phyloP scores from a whole-genome alignment of 441 rosid species.

The Jatropha multifida region DNA sequence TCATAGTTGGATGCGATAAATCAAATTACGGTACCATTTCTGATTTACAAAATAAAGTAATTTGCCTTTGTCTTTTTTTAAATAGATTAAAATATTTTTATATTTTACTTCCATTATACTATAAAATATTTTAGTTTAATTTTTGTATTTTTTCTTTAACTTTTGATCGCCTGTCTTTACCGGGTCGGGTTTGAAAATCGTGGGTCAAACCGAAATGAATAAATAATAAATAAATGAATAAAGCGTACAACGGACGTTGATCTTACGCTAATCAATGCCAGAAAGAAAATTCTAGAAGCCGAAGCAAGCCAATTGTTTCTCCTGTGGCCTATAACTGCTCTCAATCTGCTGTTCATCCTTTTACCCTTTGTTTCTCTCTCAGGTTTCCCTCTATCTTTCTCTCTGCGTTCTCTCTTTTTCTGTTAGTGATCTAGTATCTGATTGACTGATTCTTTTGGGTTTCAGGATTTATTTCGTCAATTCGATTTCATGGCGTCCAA shows the following conservation, averaged over 20 bases:
- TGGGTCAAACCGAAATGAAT: too few species aligned
- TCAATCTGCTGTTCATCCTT: background rate
- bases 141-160: too few species aligned
- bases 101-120: too few species aligned
- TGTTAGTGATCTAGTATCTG: background rate
- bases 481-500: slow-evolving; percentile 54
- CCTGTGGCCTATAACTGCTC: background rate
- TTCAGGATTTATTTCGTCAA: background rate
- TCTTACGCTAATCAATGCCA: background rate
- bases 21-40: too few species aligned
- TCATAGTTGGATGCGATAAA: too few species aligned
- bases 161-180: too few species aligned
- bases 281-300: slow-evolving; percentile 23
- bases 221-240: background rate
- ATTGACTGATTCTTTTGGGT: background rate
- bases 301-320: background rate
- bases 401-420: too few species aligned
- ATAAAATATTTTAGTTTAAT: too few species aligned
- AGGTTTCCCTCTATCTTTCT: background rate
- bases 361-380: background rate
- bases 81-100: too few species aligned
- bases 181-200: too few species aligned
- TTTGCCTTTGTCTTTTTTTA: too few species aligned
- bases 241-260: slow-evolving; percentile 6
- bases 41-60: too few species aligned